Evolutionary conservation across 2,329 filamentous ascomycete genomes (phyloP), one percentile per base, ranked within the genome.

Genomic region (Thelonectria blattea): DNA sequence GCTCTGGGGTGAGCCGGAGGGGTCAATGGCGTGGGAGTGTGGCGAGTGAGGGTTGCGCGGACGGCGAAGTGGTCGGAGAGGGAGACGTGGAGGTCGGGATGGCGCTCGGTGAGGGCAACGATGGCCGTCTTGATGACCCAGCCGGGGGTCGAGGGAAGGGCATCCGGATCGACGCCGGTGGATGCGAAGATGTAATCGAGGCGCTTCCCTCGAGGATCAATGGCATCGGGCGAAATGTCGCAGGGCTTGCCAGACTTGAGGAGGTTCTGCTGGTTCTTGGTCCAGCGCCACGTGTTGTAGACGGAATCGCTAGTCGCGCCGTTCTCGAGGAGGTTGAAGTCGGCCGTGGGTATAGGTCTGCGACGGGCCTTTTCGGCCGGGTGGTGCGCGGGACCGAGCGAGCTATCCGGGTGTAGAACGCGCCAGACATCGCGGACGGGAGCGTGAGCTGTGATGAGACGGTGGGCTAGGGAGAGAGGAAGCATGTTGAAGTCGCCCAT

Each of bases 401-500:
- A 92, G 49, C 91, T 94, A 61, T 93, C 85, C 0, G 95, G 94
- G 74, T 96, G 90, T 18, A 96, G 76, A 30, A 91, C 83, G 56
- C 91, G 86, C 95, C 95, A 99, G 20, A 88, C 87, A 73, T 99
- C 95, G 46, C 84, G 85, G 27, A 96, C 89, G 14, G 89, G 89
- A 10, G 89, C 87, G 72, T 93, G 89, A 3, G 88, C 86, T 58
- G 90, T 91, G 67, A 99, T 89, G 65, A 98, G 83, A 55, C 88
- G 86, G 78, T 98, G 92, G 32, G 91, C 89, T 63, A 97, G 86
- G 24, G 92, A 96, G 42, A 90, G 78, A 1, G 95, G 95, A n/a
- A 92, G 81, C 90, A 97, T 96, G 78, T 98, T 98, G 80, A 98
- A 97, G 79, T 98, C 95, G 24, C 95, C 95, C 55, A 97, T 80